Base-by-base conservation (phyloP, 306 rosid genomes). In the Lotus japonicus region DNA sequence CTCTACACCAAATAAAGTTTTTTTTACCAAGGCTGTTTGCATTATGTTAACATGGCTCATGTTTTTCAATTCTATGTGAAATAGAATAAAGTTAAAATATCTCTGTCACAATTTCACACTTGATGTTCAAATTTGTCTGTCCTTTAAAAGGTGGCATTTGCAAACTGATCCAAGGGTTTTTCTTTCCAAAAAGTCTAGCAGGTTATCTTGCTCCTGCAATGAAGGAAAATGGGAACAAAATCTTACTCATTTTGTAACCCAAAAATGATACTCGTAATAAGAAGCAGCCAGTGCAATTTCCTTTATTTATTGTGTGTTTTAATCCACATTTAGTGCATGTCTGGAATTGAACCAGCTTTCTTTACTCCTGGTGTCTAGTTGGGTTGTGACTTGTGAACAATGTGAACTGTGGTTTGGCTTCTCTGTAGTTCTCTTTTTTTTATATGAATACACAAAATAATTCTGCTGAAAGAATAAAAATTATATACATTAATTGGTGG, bases 31-130 rank as follows among this genome's bases (percentile, higher is more conserved):
- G 58, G 58, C 65, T 77, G 73, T 60, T 60, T 38, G 53, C 31
- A 59, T 53, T 77, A 59, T 19, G 36, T 48, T 67, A 12, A 17
- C 13, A 5, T 33, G 21, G 6, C 14, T 55, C 52, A 33, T 76
- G 9, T 13, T 65, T 80, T 77, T 70, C 72, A 79, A 67, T 72
- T 70, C 72, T 82, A 67, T 72, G 73, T 55, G 38, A 44, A 57
- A 41, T 33, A 35, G 80, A 80, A 82, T 68, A 85, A 82, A 77
- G 83, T 1, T 12, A 48, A 44, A 19, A 49, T 48, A 17, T 60
- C 69, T 69, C 6, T 56, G 53, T 66, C 43, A 48, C 66, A 36
- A 46, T 36, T 51, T 55, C 79, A 31, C 56, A 26, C 58, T 39
- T 57, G 51, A 67, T 71, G 61, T 19, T 68, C 76, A 41, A 48